A percentile compares a stretch with the other conserved stretches of the same genome.
Evolutionary conservation across 108 stramenopile genomes (phyloP).

Genomic region (Nannochloropsis gaditana): DNA sequence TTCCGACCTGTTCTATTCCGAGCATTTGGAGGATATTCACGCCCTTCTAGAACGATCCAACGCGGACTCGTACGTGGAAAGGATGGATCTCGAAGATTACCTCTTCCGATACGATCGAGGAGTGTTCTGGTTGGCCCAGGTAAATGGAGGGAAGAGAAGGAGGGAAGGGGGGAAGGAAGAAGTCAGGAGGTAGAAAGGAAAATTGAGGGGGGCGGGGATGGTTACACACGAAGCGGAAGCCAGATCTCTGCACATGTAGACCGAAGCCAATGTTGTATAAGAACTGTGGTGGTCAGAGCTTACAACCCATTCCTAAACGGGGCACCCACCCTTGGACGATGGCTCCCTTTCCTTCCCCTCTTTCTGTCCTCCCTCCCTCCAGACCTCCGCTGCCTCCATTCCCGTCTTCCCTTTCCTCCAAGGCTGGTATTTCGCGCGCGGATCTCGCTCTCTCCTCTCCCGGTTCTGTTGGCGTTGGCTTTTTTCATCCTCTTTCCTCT

Average conservation of each 20-base stretch:
- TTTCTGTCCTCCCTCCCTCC: neutral
- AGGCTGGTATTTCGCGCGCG: neutral
- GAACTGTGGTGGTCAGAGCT: too few relatives aligned
- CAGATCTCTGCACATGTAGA: too few relatives aligned
- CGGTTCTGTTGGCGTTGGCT: neutral
- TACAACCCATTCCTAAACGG: too few relatives aligned
- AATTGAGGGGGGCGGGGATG: too few relatives aligned
- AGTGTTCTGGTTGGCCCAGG: neutral
- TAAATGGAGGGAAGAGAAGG: neutral
- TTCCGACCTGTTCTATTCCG: slow-evolving; percentile 1
- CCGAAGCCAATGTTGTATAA: too few relatives aligned
- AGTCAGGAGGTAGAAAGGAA: neutral
- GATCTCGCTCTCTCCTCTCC: neutral
- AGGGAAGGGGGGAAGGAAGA: neutral
- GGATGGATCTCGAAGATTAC: neutral
- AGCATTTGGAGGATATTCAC: neutral
- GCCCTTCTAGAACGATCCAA: neutral
- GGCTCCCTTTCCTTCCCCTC: neutral
- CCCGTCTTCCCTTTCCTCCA: neutral
- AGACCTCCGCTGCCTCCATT: slow-evolving; percentile 2
- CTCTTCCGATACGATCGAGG: neutral
- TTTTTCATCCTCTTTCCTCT: neutral
- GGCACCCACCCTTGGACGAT: too few relatives aligned
- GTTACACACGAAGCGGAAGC: too few relatives aligned
- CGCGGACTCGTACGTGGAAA: slow-evolving; percentile 3